Percentiles rank a stretch among this genome's conserved stretches.
These are phyloP conservation scores for Prunus mongolica DNA, from an alignment of 306 rosid genomes.

Conservation along the genomic window DNA sequence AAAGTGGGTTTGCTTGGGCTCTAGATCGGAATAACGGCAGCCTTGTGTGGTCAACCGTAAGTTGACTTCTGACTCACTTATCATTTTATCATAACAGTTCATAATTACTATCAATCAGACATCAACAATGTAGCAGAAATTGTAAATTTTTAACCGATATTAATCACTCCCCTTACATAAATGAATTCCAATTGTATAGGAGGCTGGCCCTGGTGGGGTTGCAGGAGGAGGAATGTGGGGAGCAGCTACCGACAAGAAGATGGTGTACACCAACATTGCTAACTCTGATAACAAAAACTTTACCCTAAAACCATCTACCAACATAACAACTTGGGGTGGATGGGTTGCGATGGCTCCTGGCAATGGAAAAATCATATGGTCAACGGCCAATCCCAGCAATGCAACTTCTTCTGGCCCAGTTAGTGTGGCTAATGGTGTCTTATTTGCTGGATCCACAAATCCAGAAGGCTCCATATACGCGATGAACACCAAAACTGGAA, in stretches of 20 bases:
- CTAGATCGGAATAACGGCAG: constrained; percentile 48
- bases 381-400: constrained; percentile 32
- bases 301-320: constrained; percentile 38
- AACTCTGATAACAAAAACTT: constrained; percentile 30
- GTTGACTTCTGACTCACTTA: not conserved
- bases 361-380: constrained; percentile 47
- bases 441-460: constrained; percentile 41
- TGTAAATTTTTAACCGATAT: no score
- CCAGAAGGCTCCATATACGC: constrained; percentile 40
- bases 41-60: constrained; percentile 41
- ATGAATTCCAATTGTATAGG: constrained; percentile 22
- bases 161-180: no score
- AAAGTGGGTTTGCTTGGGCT: constrained; percentile 70
- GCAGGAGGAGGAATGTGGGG: constrained; percentile 57
- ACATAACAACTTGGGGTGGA: constrained; percentile 36
- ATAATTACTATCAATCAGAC: no score
- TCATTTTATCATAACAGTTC: no score
- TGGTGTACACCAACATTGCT: constrained; percentile 51
- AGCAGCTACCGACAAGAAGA: constrained; percentile 46
- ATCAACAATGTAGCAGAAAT: no score
- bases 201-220: constrained; percentile 49
- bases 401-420: constrained; percentile 38
- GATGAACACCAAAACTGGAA: constrained; percentile 28
- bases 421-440: constrained; percentile 45
- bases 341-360: constrained; percentile 56